Conservation (phyloP, 2,329 filamentous ascomycete species). For the Fusarium sp. region DNA sequence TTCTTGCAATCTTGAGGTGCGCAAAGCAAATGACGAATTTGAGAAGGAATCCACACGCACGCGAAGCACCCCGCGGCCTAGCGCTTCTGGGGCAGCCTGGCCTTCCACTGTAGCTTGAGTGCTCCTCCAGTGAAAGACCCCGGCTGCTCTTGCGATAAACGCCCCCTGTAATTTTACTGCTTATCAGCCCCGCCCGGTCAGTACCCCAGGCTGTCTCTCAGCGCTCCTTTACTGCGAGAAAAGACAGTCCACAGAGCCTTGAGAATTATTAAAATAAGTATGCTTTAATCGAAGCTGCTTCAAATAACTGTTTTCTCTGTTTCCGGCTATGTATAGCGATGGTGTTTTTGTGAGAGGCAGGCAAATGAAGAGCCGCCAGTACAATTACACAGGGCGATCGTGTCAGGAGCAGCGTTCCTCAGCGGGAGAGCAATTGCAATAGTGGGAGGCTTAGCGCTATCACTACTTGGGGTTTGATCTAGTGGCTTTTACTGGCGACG, state of each 20-base stretch:
- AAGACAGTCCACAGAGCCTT: not conserved
- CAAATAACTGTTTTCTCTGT: too few relatives aligned
- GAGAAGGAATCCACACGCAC: not conserved
- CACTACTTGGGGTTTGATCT: not conserved
- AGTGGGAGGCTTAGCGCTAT: not conserved
- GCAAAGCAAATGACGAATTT: not conserved
- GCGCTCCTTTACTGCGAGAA: not conserved
- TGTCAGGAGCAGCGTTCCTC: not conserved
- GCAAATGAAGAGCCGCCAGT: not conserved
- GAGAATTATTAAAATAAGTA: fast-evolving
- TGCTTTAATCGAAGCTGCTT: fast-evolving
- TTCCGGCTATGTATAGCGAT: too few relatives aligned
- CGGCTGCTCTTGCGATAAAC: not conserved
- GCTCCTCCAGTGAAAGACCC: not conserved
- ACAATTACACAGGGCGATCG: too few relatives aligned
- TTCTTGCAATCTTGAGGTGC: not conserved
- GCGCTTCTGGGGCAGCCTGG: not conserved
- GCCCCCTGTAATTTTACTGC: not conserved
- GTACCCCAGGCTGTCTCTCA: not conserved
- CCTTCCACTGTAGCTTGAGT: not conserved
- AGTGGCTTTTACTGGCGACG: not conserved
- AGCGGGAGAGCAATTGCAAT: not conserved
- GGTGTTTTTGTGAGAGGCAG: not conserved
- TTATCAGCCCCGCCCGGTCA: not conserved
- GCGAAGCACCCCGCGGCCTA: not conserved